These are phyloP conservation scores for Amoeboradix gromovi DNA, from an alignment of 371 early-diverging fungal genomes.

Conservation along the genomic window DNA sequence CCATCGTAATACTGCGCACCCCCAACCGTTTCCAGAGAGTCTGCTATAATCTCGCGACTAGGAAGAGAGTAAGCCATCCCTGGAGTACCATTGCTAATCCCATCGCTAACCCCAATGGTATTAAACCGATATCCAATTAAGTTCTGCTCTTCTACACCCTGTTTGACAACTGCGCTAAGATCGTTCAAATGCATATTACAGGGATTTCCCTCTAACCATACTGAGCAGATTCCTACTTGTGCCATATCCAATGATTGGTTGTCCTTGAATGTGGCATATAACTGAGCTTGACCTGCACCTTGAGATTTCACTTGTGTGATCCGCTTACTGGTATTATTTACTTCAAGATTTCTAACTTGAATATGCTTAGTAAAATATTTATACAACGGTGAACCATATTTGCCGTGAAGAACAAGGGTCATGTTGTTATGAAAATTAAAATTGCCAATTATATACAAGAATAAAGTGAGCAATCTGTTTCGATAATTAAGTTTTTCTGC, in stretches of 20 bases:
- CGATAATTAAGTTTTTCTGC: too few relatives aligned
- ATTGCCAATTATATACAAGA: too few relatives aligned
- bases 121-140: conserved; percentile 80
- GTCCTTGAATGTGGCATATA: neutral
- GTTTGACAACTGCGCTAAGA: conserved; percentile 54
- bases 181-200: conserved; percentile 94
- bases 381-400: neutral
- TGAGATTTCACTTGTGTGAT: conserved; percentile 77
- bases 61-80: conserved; percentile 88
- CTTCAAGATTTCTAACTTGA: neutral
- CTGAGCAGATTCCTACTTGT: conserved; percentile 5
- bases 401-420: neutral
- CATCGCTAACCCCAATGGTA: conserved; percentile 86
- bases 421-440: too few relatives aligned
- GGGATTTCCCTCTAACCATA: conserved; percentile 92
- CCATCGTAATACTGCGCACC: conserved; percentile 81
- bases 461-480: too few relatives aligned
- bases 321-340: conserved; percentile 43
- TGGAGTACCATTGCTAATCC: conserved; percentile 74
- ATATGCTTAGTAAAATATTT: neutral
- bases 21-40: conserved; percentile 67
- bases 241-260: neutral
- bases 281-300: conserved; percentile 62
- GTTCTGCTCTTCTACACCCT: conserved; percentile 55
- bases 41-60: conserved; percentile 85